phyloP scores from a whole-genome alignment of 495 filamentous ascomycete genomes.

The Tuber borchii region DNA sequence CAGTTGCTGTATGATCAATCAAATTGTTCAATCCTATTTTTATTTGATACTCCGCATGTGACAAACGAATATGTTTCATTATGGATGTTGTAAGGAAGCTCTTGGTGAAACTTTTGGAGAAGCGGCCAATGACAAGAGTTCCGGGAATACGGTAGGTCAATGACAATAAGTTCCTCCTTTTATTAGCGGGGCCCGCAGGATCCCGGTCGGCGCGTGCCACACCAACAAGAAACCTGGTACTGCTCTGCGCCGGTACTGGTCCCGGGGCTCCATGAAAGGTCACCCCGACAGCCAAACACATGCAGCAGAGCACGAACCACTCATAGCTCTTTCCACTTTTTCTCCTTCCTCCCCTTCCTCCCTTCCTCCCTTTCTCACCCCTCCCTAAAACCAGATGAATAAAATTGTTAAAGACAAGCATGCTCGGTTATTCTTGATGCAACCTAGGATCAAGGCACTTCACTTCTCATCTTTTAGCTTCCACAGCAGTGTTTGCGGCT shows the following conservation, averaged over 20 bases:
- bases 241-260: neutral
- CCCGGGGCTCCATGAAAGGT: neutral
- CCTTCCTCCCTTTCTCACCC: neutral
- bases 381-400: neutral
- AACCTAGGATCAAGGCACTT: too few relatives aligned
- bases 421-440: neutral
- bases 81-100: neutral
- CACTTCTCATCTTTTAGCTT: neutral
- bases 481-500: neutral
- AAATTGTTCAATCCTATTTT: neutral
- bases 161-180: neutral
- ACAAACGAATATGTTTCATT: neutral
- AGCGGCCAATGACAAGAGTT: neutral
- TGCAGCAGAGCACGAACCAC: too few relatives aligned
- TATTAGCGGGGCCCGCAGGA: neutral
- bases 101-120: neutral
- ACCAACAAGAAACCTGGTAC: neutral
- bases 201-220: neutral
- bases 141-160: too few relatives aligned
- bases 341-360: neutral
- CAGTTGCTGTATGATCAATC: neutral
- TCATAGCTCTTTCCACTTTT: neutral
- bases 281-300: too few relatives aligned
- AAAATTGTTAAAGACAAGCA: neutral
- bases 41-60: neutral